Percentiles rank a stretch among this genome's conserved stretches.
phyloP scores from a whole-genome alignment of 1,139 yeast genomes.

The Suhomyces atakaporum region DNA sequence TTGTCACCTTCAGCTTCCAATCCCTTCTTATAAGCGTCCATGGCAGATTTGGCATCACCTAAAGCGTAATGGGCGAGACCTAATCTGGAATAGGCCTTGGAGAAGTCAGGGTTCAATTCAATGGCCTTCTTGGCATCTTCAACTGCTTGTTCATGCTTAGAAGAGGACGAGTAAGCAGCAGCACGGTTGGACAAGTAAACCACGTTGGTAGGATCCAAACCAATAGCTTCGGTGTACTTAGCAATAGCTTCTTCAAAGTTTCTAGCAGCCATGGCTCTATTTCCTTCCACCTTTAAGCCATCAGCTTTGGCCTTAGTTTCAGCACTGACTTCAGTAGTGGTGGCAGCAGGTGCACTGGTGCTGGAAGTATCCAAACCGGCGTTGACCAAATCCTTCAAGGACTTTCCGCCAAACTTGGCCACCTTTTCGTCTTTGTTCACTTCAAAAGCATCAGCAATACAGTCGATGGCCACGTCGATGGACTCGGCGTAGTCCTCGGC shows the following conservation, averaged over 20 bases:
- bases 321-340: conserved; percentile 45
- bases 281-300: conserved; percentile 83
- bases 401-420: conserved; percentile 49
- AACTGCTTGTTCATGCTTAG: conserved; percentile 75
- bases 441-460: conserved; percentile 85
- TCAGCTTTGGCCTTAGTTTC: conserved; percentile 74
- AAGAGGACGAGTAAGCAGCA: conserved; percentile 86
- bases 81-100: conserved; percentile 93
- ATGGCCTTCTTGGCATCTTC: conserved; percentile 83
- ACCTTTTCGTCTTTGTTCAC: conserved; percentile 55
- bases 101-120: conserved; percentile 71
- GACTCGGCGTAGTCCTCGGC: conserved; percentile 84
- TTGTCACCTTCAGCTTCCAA: conserved; percentile 81
- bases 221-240: conserved; percentile 84
- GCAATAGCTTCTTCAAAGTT: conserved; percentile 70
- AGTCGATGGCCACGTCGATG: conserved; percentile 92
- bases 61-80: conserved; percentile 91
- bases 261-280: conserved; percentile 83
- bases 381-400: conserved; percentile 49
- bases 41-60: conserved; percentile 85
- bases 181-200: conserved; percentile 91
- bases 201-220: conserved; percentile 63
- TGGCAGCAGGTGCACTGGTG: conserved; percentile 26
- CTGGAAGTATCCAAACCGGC: conserved; percentile 17
- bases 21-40: conserved; percentile 89